Conservation (phyloP, 192 early-diverging fungal genomes). For the Piromyces sp. region DNA sequence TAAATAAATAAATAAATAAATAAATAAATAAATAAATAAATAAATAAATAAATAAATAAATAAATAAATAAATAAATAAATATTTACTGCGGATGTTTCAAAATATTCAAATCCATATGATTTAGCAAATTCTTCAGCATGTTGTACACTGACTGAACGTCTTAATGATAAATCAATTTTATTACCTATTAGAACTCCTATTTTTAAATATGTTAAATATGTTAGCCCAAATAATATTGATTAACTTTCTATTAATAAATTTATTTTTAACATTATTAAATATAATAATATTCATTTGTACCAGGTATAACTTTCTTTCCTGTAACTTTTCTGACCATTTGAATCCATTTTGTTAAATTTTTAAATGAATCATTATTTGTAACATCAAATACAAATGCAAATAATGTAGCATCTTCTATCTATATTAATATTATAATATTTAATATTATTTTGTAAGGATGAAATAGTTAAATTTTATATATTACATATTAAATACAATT, state of each 20-base stretch:
- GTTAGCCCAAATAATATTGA: too few relatives aligned
- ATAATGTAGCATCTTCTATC: not conserved
- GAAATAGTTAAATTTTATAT: too few relatives aligned
- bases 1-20: too few relatives aligned
- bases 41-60: too few relatives aligned
- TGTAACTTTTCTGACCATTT: not conserved
- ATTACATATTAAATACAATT: too few relatives aligned
- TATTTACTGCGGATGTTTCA: not conserved
- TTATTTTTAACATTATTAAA: too few relatives aligned
- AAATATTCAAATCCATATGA: not conserved
- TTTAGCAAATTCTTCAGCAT: not conserved
- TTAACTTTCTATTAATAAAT: too few relatives aligned
- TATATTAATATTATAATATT: too few relatives aligned
- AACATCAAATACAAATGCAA: not conserved
- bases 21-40: too few relatives aligned
- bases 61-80: too few relatives aligned
- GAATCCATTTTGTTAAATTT: not conserved
- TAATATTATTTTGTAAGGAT: too few relatives aligned
- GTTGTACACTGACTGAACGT: not conserved
- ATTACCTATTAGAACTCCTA: not conserved
- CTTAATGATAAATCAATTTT: not conserved
- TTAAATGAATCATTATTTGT: not conserved
- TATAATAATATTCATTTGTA: not conserved
- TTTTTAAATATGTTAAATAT: not conserved
- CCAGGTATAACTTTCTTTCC: not conserved